phyloP scores from a whole-genome alignment of 768 basidiomycete genomes.

The Tephrocybe rancida region DNA sequence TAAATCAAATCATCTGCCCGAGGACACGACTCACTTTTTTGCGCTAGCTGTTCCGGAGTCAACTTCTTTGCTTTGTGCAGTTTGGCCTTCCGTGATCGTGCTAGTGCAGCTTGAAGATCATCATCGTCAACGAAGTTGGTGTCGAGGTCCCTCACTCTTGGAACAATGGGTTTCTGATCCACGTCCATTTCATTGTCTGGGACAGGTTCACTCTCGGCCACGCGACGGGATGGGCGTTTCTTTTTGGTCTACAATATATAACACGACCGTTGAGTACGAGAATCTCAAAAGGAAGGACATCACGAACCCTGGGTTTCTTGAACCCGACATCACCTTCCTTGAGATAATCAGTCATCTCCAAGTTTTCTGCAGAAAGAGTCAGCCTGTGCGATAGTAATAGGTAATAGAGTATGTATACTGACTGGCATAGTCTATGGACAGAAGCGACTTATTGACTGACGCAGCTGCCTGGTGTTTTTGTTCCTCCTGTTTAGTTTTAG shows the following conservation, averaged over 20 bases:
- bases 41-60: slow-evolving; percentile 81
- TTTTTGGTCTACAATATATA: slow-evolving; percentile 75
- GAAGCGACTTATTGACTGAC: slow-evolving; percentile 75
- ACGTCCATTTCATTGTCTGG: slow-evolving; percentile 74
- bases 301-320: slow-evolving; percentile 85
- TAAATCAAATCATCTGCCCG: not conserved
- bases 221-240: slow-evolving; percentile 77
- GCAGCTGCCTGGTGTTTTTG: slow-evolving; percentile 56
- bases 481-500: slow-evolving; percentile 40
- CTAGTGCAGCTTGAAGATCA: slow-evolving; percentile 91
- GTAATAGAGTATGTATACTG: slow-evolving; percentile 31
- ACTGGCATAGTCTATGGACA: slow-evolving; percentile 92
- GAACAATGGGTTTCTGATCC: slow-evolving; percentile 71
- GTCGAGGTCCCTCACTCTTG: slow-evolving; percentile 73
- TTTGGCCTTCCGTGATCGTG: slow-evolving; percentile 82
- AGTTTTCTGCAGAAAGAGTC: slow-evolving; percentile 61
- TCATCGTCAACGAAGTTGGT: slow-evolving; percentile 97
- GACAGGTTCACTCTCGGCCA: slow-evolving; percentile 50
- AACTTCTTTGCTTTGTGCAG: slow-evolving; percentile 76
- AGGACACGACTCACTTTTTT: slow-evolving; percentile 54
- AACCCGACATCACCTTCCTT: slow-evolving; percentile 93
- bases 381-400: slow-evolving; percentile 15
- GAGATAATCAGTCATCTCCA: slow-evolving; percentile 85
- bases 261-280: slow-evolving; percentile 7
- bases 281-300: not conserved